These are phyloP conservation scores for Pseudohalonectria lignicola DNA, from an alignment of 2,329 filamentous ascomycete genomes.

Conservation along the genomic window DNA sequence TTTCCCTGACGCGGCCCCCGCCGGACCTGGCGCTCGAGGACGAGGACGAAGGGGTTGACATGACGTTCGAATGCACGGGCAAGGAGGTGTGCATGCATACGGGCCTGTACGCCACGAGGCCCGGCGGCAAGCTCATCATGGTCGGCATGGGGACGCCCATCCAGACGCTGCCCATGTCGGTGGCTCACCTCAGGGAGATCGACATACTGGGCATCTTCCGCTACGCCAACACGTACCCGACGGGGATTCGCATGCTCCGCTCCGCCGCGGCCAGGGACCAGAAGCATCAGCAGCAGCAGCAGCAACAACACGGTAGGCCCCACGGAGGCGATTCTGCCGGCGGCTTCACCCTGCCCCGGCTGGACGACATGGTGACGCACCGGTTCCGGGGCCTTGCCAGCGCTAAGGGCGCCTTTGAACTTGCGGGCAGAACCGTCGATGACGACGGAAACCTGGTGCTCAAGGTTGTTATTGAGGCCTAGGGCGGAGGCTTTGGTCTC, in stretches of 20 bases:
- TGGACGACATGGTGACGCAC: constrained; percentile 66
- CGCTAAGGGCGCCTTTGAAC: constrained; percentile 54
- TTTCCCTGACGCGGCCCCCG: constrained; percentile 24
- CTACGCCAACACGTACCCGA: constrained; percentile 66
- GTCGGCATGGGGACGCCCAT: constrained; percentile 73
- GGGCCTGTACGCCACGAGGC: constrained; percentile 58
- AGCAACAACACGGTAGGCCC: no score
- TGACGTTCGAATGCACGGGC: constrained; percentile 68
- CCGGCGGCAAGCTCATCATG: constrained; percentile 63
- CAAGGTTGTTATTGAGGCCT: constrained; percentile 57
- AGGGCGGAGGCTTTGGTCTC: constrained; percentile 6
- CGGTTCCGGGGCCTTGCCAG: constrained; percentile 35
- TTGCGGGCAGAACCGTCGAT: constrained; percentile 58
- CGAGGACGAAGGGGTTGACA: constrained; percentile 56
- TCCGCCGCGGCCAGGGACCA: constrained; percentile 23
- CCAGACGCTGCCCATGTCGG: constrained; percentile 62
- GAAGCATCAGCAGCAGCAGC: no score
- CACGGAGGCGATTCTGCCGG: no score
- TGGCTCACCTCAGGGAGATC: constrained; percentile 63
- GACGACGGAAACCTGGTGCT: constrained; percentile 57
- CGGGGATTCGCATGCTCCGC: constrained; percentile 53
- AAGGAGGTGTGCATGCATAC: constrained; percentile 67
- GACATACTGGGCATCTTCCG: constrained; percentile 71
- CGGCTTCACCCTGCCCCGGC: constrained; percentile 36
- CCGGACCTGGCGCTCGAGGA: constrained; percentile 26